A percentile compares a stretch with the other conserved stretches of the same genome.
These are phyloP conservation scores for Fusarium sp. DNA, from an alignment of 2,329 filamentous ascomycete species.

Conservation along the genomic window DNA sequence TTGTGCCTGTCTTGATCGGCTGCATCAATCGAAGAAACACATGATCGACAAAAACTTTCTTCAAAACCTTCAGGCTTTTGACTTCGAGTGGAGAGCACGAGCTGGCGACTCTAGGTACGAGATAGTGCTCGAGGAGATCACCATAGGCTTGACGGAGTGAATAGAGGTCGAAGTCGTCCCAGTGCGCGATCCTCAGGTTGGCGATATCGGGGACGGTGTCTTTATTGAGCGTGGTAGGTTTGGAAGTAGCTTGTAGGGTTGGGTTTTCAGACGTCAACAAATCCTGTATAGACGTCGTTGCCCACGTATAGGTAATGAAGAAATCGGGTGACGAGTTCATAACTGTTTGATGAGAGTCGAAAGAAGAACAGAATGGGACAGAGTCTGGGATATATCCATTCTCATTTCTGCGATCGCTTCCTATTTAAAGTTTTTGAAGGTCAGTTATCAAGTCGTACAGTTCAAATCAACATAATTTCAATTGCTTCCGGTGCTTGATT, in stretches of 20 bases:
- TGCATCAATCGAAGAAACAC: not conserved
- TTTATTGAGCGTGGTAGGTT: fast-evolving
- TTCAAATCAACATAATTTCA: too few relatives aligned
- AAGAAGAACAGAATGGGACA: not conserved
- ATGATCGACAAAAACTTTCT: not conserved
- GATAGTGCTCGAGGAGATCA: not conserved
- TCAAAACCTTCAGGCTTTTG: not conserved
- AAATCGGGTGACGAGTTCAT: not conserved
- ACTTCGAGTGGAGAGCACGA: not conserved
- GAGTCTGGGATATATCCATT: not conserved
- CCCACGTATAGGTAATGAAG: not conserved
- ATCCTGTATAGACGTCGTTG: not conserved
- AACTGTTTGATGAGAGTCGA: not conserved
- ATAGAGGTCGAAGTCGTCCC: not conserved
- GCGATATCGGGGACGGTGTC: not conserved
- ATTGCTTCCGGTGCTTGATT: not conserved
- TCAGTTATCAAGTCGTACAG: too few relatives aligned
- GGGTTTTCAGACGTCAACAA: not conserved
- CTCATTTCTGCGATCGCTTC: not conserved
- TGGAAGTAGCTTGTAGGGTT: not conserved
- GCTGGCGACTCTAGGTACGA: not conserved
- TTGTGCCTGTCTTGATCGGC: not conserved
- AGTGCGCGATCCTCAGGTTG: not conserved
- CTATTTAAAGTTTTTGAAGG: too few relatives aligned
- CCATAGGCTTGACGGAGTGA: not conserved